A percentile compares a stretch with the other conserved stretches of the same genome.
phyloP scores from a whole-genome alignment of 495 filamentous ascomycete species.

The Talaromyces liani region DNA sequence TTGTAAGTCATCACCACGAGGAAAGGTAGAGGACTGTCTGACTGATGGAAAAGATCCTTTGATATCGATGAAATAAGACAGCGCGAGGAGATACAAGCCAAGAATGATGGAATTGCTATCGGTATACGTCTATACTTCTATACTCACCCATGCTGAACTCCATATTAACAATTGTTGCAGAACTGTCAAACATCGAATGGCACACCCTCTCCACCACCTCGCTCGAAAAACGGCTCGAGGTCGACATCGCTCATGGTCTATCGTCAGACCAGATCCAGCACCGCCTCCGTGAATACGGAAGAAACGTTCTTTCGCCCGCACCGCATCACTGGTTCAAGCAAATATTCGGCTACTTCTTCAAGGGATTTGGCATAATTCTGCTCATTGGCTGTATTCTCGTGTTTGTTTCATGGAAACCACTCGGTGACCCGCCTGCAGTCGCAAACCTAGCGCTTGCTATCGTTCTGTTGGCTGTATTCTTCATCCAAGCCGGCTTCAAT shows the following conservation, averaged over 20 bases:
- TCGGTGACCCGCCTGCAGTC: slow-evolving; percentile 58
- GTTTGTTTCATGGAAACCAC: slow-evolving; percentile 65
- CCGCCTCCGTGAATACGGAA: slow-evolving; percentile 48
- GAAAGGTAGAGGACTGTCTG: not conserved
- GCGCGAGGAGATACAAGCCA: slow-evolving; percentile 29
- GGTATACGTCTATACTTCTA: slow-evolving; percentile 24
- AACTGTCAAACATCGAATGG: slow-evolving; percentile 40
- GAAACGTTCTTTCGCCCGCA: slow-evolving; percentile 53
- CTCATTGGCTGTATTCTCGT: slow-evolving; percentile 60
- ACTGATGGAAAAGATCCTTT: slow-evolving; percentile 24
- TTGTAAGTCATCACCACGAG: slow-evolving; percentile 17
- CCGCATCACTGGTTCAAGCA: slow-evolving; percentile 48
- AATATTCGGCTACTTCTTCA: slow-evolving; percentile 62
- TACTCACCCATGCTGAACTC: not conserved
- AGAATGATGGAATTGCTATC: slow-evolving; percentile 27
- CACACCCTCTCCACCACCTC: slow-evolving; percentile 49
- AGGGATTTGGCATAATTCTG: slow-evolving; percentile 65
- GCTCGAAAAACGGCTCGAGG: slow-evolving; percentile 44
- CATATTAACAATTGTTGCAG: slow-evolving; percentile 2
- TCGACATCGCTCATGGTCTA: slow-evolving; percentile 40
- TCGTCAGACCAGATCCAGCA: slow-evolving; percentile 38
- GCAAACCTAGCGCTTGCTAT: slow-evolving; percentile 65
- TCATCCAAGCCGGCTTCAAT: slow-evolving; percentile 64
- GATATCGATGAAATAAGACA: slow-evolving; percentile 46
- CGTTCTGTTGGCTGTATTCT: slow-evolving; percentile 57